Evolutionary conservation across 371 early-diverging fungal genomes (phyloP), one percentile per base, ranked within the genome.

Genomic region (Mucor plumbeus): DNA sequence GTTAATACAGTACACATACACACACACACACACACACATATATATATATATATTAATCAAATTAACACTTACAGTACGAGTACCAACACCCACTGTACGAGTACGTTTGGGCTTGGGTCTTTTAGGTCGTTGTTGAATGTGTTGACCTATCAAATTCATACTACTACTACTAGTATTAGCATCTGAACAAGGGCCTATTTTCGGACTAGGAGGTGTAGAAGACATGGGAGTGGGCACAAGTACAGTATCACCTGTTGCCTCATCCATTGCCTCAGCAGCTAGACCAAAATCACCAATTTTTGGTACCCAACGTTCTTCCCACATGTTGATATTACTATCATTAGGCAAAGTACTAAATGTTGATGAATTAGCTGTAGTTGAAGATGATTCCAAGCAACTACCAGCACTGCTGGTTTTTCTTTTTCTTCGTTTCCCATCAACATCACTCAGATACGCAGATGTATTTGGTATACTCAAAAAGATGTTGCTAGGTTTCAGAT

Each of bases 271-370:
- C 40, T 84, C 85, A 5, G 89, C 87, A 5, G 91, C 94, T 58
- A 95, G 76, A 3, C 96, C 96, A 81, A 95, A 95, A 73, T 95
- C 96, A 11, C 96, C 95, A 64, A 95, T 90, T 65, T 91, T 95
- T 4, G 90, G 88, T 0, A 86, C 74, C 77, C 87, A 82, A n/a
- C 62, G 66, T 55, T 83, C 86, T 21, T 63, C 40, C 63, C 54
- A 63, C 50, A 50, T 53, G 17, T 26, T 26, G 21, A 50, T 50
- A 50, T 50, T 50, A 19, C 50, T 21, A 14, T 63, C 63, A 33
- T 55, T 40, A 55, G 14, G 19, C 13, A 31, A n/a, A 11, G 44
- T 21, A 26, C 36, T 35, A 21, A n/a, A 34, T 11, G 43, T n/a
- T 5, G 36, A 35, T 15, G 21, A 39, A 43, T 11, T 35, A 7